Conservation (phyloP, 2,329 filamentous ascomycete genomes). For the Myriosclerotinia duriaeana region DNA sequence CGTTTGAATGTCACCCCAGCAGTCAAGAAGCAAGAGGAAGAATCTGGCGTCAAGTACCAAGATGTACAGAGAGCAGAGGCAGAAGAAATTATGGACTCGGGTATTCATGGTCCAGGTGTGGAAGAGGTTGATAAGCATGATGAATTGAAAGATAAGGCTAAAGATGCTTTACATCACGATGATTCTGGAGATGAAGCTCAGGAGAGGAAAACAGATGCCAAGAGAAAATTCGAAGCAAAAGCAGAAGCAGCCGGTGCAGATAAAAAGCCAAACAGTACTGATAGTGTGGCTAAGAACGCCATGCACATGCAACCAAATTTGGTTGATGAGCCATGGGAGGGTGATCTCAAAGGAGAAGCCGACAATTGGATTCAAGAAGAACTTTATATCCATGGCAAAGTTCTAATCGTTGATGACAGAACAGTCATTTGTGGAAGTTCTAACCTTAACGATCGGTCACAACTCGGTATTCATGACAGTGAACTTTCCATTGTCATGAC, state of each 20-base stretch:
- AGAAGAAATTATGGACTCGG: constrained; percentile 79
- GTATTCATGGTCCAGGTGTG: constrained; percentile 58
- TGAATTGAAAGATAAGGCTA: constrained; percentile 49
- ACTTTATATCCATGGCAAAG: constrained; percentile 90
- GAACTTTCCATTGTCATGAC: constrained; percentile 90
- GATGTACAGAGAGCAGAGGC: constrained; percentile 86
- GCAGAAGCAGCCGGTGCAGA: constrained; percentile 40
- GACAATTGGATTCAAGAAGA: constrained; percentile 93
- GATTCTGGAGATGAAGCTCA: constrained; percentile 43
- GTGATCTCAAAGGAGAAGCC: constrained; percentile 70
- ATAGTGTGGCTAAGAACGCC: constrained; percentile 71
- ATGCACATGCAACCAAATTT: constrained; percentile 69
- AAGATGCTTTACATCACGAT: constrained; percentile 39
- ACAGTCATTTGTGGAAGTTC: constrained; percentile 82
- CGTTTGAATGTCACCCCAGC: constrained; percentile 79
- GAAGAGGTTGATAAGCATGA: constrained; percentile 47
- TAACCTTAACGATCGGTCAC: constrained; percentile 89
- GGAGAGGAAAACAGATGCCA: constrained; percentile 48
- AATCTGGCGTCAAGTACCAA: constrained; percentile 80
- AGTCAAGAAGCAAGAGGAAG: constrained; percentile 72
- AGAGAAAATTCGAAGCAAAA: constrained; percentile 54
- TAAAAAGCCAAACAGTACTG: constrained; percentile 33
- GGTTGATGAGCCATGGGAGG: constrained; percentile 74
- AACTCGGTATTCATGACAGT: constrained; percentile 85
- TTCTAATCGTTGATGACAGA: constrained; percentile 84